A percentile compares a stretch with the other conserved stretches of the same genome.
Evolutionary conservation across 2,329 filamentous ascomycete genomes (phyloP).

Genomic region (Fusarium brevicatenulatum): DNA sequence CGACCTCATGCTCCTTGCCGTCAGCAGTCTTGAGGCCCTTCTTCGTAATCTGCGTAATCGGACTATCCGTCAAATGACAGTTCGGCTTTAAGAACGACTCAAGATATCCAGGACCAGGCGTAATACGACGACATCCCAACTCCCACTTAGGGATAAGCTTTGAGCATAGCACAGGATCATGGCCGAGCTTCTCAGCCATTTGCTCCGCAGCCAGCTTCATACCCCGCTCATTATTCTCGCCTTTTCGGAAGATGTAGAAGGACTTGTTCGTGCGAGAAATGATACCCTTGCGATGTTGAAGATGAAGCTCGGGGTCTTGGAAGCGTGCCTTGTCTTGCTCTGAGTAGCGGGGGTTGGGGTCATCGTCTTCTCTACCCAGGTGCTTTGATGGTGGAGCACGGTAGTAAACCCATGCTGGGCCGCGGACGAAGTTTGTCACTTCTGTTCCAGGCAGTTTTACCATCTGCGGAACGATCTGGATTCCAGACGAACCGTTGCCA

Average conservation of each 20-base stretch:
- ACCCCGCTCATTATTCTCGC: conserved; percentile 33
- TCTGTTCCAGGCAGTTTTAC: conserved; percentile 44
- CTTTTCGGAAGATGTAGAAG: conserved; percentile 50
- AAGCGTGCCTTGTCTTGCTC: conserved; percentile 58
- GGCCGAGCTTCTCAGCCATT: conserved; percentile 38
- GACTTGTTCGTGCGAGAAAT: conserved; percentile 44
- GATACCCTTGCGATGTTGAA: conserved; percentile 57
- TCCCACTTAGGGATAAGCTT: conserved; percentile 41
- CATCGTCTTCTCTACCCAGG: conserved; percentile 43
- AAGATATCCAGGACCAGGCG: conserved; percentile 34
- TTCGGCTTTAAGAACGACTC: conserved; percentile 36
- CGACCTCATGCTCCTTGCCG: conserved; percentile 34
- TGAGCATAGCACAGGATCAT: conserved; percentile 34
- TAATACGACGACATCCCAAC: conserved; percentile 34
- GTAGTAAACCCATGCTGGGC: conserved; percentile 51
- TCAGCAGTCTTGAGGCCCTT: conserved; percentile 34
- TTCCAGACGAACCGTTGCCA: conserved; percentile 36
- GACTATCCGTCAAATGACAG: conserved; percentile 35
- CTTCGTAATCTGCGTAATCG: conserved; percentile 33
- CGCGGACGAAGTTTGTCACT: conserved; percentile 49
- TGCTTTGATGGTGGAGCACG: conserved; percentile 48
- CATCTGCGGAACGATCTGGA: conserved; percentile 40
- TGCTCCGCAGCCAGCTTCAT: conserved; percentile 38
- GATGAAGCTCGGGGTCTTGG: conserved; percentile 63
- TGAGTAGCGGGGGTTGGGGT: conserved; percentile 44